Conservation (phyloP, 2,329 filamentous ascomycete genomes). For the Hypoxylon sp. region DNA sequence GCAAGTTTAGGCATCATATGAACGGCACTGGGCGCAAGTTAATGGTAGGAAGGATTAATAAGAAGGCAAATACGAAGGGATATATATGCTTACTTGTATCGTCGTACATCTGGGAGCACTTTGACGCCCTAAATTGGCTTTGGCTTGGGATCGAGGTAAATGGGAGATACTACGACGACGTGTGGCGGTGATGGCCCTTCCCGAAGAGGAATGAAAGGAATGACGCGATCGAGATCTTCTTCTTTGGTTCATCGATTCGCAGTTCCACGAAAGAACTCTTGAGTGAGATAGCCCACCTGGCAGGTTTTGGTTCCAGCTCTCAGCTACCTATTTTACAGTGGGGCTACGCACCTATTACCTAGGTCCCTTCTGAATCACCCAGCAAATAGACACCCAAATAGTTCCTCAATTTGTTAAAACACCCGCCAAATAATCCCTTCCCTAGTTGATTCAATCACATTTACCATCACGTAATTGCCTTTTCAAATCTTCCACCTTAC, state of each 20-base stretch:
- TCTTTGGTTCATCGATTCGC: constrained; percentile 17
- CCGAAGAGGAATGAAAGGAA: constrained; percentile 5
- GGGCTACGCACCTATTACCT: background rate
- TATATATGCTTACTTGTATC: constrained; percentile 13
- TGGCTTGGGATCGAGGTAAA: background rate
- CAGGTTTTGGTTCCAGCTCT: background rate
- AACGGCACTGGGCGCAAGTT: constrained; percentile 13
- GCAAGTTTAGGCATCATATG: constrained; percentile 15
- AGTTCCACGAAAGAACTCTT: constrained; percentile 2
- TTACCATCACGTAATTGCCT: too few relatives aligned
- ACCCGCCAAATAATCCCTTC: too few relatives aligned
- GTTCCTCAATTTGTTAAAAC: too few relatives aligned
- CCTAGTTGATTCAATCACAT: too few relatives aligned
- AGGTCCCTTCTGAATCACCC: too few relatives aligned
- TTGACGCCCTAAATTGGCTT: constrained; percentile 10
- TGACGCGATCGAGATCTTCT: constrained; percentile 1
- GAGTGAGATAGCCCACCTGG: background rate
- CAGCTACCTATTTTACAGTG: background rate
- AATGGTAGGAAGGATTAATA: background rate
- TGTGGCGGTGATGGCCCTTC: background rate
- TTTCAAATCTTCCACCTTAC: too few relatives aligned
- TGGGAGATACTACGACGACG: background rate
- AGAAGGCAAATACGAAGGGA: background rate
- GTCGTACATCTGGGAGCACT: constrained; percentile 4
- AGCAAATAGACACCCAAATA: too few relatives aligned